These are phyloP conservation scores for Capsicum chinense DNA, from an alignment of 257 asterid species.

Conservation along the genomic window DNA sequence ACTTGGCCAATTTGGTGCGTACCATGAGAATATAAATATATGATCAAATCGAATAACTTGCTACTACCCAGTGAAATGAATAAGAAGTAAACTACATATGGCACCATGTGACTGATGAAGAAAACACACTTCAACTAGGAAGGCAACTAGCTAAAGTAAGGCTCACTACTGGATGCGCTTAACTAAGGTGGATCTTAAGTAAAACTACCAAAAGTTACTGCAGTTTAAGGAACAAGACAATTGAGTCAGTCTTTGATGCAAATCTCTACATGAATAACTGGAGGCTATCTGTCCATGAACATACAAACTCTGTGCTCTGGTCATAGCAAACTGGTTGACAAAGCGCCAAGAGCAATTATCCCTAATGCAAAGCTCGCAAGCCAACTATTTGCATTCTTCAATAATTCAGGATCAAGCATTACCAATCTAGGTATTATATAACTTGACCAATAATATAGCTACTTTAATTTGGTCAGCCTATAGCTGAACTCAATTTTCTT, in stretches of 20 bases:
- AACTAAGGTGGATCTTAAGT: neutral
- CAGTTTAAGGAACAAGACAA: neutral
- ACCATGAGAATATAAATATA: neutral
- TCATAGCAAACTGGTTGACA: neutral
- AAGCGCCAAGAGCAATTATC: neutral
- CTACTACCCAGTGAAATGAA: neutral
- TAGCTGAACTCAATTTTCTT: too few relatives aligned
- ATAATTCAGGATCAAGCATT: neutral
- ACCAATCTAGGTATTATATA: slow-evolving; percentile 5
- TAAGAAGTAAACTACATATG: neutral
- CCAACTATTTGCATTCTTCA: neutral
- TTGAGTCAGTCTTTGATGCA: neutral
- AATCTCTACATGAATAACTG: neutral
- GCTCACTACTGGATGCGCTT: neutral
- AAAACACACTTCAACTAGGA: slow-evolving; percentile 23
- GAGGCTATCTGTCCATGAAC: neutral
- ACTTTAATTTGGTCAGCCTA: neutral
- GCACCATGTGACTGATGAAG: slow-evolving; percentile 16
- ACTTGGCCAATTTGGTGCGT: too few relatives aligned
- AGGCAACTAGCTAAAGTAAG: neutral
- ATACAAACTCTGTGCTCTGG: neutral
- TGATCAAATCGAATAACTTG: neutral
- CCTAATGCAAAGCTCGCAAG: neutral
- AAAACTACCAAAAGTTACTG: neutral
- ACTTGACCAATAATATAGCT: neutral